Conservation (phyloP, 495 filamentous ascomycete genomes). For the Tuber calosporum region DNA sequence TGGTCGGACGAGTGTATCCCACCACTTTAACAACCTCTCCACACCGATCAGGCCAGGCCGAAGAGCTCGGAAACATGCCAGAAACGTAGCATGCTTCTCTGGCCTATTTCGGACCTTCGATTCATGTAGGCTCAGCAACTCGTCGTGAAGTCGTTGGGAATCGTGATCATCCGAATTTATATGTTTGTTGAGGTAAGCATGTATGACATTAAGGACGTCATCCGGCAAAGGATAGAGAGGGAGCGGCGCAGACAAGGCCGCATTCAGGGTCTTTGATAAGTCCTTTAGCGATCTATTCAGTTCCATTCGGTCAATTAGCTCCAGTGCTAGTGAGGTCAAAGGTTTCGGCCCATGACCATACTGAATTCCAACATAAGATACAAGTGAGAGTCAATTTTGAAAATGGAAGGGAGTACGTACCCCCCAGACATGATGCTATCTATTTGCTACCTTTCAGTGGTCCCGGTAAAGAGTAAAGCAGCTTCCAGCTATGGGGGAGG, state of each 20-base stretch:
- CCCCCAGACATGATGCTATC: conserved; percentile 35
- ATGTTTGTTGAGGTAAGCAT: conserved; percentile 57
- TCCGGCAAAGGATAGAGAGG: conserved; percentile 54
- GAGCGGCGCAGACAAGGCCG: conserved; percentile 49
- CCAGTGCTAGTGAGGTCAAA: neutral
- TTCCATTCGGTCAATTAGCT: neutral
- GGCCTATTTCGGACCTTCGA: conserved; percentile 50
- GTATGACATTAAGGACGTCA: conserved; percentile 52
- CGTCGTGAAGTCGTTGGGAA: conserved; percentile 58
- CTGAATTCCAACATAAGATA: conserved; percentile 9
- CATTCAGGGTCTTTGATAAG: conserved; percentile 53
- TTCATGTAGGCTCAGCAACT: conserved; percentile 56
- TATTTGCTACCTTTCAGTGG: neutral
- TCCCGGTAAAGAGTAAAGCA: neutral
- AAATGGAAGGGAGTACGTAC: conserved; percentile 25
- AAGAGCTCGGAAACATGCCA: conserved; percentile 54
- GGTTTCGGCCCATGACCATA: neutral
- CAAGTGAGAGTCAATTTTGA: neutral
- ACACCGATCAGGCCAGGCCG: conserved; percentile 53
- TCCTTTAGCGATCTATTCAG: conserved; percentile 53
- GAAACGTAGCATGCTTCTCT: conserved; percentile 54
- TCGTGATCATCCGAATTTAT: conserved; percentile 53
- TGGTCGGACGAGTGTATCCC: conserved; percentile 56
- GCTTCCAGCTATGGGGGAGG: neutral
- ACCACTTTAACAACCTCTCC: conserved; percentile 56